phyloP scores from a whole-genome alignment of 2,329 filamentous ascomycete species.

The Aspergillus caelatus region DNA sequence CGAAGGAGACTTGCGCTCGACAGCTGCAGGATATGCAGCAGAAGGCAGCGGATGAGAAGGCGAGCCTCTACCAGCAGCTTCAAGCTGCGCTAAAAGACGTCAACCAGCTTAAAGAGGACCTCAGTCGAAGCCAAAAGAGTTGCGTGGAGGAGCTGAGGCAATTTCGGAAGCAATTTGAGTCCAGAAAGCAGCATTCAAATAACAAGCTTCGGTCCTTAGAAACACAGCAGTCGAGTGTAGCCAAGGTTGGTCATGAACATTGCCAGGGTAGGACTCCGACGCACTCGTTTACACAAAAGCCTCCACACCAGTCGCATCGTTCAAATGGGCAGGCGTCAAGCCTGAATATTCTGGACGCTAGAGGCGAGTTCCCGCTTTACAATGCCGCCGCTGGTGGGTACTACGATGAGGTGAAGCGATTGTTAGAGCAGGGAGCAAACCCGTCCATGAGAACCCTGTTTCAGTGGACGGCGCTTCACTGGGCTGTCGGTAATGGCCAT shows the following conservation, averaged over 20 bases:
- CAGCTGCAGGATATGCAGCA: background rate
- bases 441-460: background rate
- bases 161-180: background rate
- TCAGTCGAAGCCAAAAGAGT: background rate
- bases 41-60: background rate
- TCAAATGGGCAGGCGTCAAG: background rate
- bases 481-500: background rate
- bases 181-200: background rate
- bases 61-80: background rate
- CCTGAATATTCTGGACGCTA: background rate
- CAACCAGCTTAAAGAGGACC: background rate
- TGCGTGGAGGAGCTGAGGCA: background rate
- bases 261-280: background rate
- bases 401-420: background rate
- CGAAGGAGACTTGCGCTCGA: background rate
- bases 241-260: background rate
- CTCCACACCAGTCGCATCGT: background rate
- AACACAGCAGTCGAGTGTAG: background rate
- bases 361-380: conserved; percentile 1
- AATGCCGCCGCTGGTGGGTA: background rate
- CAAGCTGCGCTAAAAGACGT: background rate
- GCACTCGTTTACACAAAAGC: background rate
- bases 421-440: conserved; percentile 1
- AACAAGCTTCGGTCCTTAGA: background rate
- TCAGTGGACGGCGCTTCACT: background rate